These are phyloP conservation scores for Lasiosphaeria ovina DNA, from an alignment of 495 filamentous ascomycete species.

Conservation along the genomic window DNA sequence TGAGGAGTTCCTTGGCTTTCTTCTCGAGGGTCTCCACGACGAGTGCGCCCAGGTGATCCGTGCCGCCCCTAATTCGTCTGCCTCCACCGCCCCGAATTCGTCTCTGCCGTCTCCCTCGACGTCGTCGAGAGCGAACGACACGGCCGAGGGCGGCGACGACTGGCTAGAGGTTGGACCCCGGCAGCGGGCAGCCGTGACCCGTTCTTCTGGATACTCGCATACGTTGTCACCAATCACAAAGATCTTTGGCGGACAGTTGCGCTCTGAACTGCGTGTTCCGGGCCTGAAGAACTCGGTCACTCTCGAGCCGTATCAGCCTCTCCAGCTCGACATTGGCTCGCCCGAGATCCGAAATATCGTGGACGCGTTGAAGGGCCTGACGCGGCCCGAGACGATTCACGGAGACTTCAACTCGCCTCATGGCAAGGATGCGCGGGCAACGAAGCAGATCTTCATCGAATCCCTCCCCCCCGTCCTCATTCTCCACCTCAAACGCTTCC, in stretches of 20 bases:
- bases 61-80: slow-evolving; percentile 40
- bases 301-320: slow-evolving; percentile 86
- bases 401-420: slow-evolving; percentile 83
- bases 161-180: slow-evolving; percentile 95
- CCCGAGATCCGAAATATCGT: slow-evolving; percentile 83
- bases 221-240: slow-evolving; percentile 82
- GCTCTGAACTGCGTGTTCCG: slow-evolving; percentile 84
- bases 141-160: slow-evolving; percentile 50
- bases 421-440: slow-evolving; percentile 72
- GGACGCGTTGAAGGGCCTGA: slow-evolving; percentile 84
- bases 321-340: slow-evolving; percentile 90
- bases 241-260: slow-evolving; percentile 89
- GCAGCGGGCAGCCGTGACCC: slow-evolving; percentile 81
- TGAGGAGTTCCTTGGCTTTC: slow-evolving; percentile 93
- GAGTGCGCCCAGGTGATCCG: slow-evolving; percentile 80
- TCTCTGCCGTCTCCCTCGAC: slow-evolving; percentile 35
- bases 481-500: slow-evolving; percentile 94
- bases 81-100: slow-evolving; percentile 41
- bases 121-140: slow-evolving; percentile 36
- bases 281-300: slow-evolving; percentile 89
- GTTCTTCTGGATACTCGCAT: slow-evolving; percentile 74
- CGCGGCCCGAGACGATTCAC: slow-evolving; percentile 76
- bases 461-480: slow-evolving; percentile 89
- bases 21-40: slow-evolving; percentile 89
- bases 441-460: slow-evolving; percentile 94